phyloP scores from a whole-genome alignment of 2,329 filamentous ascomycete species.

The Penicillium glabrum region DNA sequence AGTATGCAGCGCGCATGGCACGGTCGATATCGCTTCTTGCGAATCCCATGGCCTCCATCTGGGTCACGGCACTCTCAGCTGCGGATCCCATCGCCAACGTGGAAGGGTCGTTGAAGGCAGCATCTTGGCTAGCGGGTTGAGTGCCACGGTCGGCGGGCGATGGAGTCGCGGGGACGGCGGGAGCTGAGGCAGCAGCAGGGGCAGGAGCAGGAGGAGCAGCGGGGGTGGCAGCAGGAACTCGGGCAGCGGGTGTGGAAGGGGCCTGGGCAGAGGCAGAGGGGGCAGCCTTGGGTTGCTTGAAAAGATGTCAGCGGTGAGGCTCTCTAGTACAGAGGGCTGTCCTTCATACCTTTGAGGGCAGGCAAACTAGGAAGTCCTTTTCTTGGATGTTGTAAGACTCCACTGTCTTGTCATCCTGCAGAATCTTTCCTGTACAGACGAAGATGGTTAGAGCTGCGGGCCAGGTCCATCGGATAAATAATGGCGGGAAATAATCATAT shows the following conservation, averaged over 20 bases:
- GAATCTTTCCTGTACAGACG: slow-evolving; percentile 75
- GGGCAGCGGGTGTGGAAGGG: slow-evolving; percentile 39
- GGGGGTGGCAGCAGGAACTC: slow-evolving; percentile 42
- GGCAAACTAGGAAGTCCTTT: slow-evolving; percentile 99
- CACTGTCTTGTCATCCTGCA: slow-evolving; percentile 96
- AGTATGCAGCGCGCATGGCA: slow-evolving; percentile 94
- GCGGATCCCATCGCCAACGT: slow-evolving; percentile 84
- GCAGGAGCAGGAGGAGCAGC: slow-evolving; percentile 54
- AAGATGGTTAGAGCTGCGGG: slow-evolving; percentile 1
- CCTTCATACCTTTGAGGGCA: slow-evolving; percentile 82
- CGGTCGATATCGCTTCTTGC: slow-evolving; percentile 82
- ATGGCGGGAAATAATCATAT: slow-evolving; percentile 36
- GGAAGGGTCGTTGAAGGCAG: slow-evolving; percentile 68
- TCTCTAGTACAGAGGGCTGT: neutral
- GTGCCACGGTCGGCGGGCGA: slow-evolving; percentile 48
- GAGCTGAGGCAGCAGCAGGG: slow-evolving; percentile 48
- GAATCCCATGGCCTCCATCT: slow-evolving; percentile 98
- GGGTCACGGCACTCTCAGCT: slow-evolving; percentile 76
- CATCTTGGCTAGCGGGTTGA: slow-evolving; percentile 30
- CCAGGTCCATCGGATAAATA: neutral
- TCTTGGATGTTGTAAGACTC: slow-evolving; percentile 98
- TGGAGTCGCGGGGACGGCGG: slow-evolving; percentile 49
- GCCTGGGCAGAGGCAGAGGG: slow-evolving; percentile 34
- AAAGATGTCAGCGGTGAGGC: neutral
- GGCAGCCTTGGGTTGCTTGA: slow-evolving; percentile 66